Evolutionary conservation across 768 basidiomycete species (phyloP), one percentile per base, ranked within the genome.

Genomic region (Termitomyces sp.): DNA sequence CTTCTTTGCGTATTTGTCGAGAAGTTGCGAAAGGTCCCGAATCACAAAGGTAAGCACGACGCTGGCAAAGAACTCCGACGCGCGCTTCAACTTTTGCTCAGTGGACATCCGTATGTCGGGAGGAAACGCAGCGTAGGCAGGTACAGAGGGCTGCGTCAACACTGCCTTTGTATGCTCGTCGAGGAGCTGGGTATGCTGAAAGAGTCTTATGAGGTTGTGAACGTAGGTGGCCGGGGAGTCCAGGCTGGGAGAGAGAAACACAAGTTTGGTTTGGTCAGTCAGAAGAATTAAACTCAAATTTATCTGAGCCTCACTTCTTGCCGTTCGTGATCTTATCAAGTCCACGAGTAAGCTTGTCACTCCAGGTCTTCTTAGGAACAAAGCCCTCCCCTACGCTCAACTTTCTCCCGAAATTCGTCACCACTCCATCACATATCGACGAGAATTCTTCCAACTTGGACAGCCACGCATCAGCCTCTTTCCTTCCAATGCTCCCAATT

Each of bases 1-100:
- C 69, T 91, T 90, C 79, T 94, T 94, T 61, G 87, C 89, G 70
- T 94, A 94, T 73, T 95, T 94, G 77, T 95, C 94, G 59, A 95
- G 77, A 49, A 95, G 73, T 64, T 88, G 84, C 41, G 90, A 89
- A 61, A 94, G 78, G 69, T 94, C 92, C 52, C 86, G 85, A 64
- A 96, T 85, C 64, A 96, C 91, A 68, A 96, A 94, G 17, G 89
- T 89, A 59, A 94, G 77, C 54, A 96, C 83, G 59, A 94, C 91
- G 52, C 80, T 89, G 25, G 89, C 89, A 63, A 95, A 96, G 69
- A 96, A 96, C 66, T 95, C 91, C n/a, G 91, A 92, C 34, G 84
- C 80, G 60, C 88, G 86, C 66, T 83, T 85, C 56, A 96, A 80
- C 68, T 85, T 87, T 64, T 79, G 75, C 66, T 94, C 91, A 56